Evolutionary conservation across 352 stramenopile species (phyloP).

Genomic region (Elongisporangium senticosum): DNA sequence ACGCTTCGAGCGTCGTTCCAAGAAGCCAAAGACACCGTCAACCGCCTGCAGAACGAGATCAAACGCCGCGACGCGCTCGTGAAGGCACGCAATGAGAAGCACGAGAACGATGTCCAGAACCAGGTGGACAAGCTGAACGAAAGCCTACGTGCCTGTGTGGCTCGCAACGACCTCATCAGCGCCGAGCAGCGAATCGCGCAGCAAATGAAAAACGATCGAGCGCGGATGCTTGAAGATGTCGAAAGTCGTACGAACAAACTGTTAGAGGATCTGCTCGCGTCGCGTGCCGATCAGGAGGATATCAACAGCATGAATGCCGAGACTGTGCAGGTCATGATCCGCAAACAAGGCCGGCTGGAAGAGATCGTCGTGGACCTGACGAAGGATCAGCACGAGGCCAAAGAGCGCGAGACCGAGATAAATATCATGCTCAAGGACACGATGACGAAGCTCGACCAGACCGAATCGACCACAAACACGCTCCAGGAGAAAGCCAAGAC

Average conservation of each 20-base stretch:
- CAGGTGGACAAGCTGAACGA: conserved; percentile 82
- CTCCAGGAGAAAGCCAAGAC: conserved; percentile 46
- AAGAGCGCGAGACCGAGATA: conserved; percentile 28
- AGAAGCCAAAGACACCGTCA: conserved; percentile 69
- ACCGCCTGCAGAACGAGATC: conserved; percentile 71
- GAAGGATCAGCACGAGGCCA: conserved; percentile 34
- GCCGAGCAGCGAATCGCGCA: conserved; percentile 67
- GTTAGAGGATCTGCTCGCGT: conserved; percentile 52
- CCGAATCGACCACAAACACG: conserved; percentile 23
- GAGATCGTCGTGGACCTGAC: conserved; percentile 55
- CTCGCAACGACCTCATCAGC: conserved; percentile 70
- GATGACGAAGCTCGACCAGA: conserved; percentile 38
- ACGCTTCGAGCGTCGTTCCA: conserved; percentile 51
- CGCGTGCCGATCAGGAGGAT: conserved; percentile 68
- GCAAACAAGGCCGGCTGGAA: conserved; percentile 46
- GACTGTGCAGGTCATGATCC: conserved; percentile 41
- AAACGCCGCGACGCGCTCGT: conserved; percentile 74
- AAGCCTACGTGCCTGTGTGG: conserved; percentile 62
- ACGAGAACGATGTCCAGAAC: conserved; percentile 59
- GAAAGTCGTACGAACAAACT: conserved; percentile 61
- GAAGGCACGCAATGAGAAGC: conserved; percentile 72
- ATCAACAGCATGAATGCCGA: conserved; percentile 77
- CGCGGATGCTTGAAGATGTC: conserved; percentile 52
- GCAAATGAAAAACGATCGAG: conserved; percentile 64
- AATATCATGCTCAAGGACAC: conserved; percentile 53